Evolutionary conservation across 805 yeast species (phyloP).

Genomic region (Teunomyces stri): DNA sequence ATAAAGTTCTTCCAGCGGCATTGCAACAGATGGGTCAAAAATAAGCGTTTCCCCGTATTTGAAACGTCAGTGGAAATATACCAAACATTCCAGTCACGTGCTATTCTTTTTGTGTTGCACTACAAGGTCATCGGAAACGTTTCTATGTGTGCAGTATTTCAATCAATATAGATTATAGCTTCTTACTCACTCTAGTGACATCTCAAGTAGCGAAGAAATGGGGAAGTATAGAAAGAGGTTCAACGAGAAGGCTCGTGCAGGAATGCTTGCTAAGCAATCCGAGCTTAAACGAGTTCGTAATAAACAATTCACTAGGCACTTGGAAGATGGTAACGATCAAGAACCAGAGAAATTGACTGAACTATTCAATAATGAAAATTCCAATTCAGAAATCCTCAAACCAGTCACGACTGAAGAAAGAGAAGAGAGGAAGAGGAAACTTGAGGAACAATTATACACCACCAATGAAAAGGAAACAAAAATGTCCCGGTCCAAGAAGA

Average conservation of each 20-base stretch:
- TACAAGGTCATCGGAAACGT: slow-evolving; percentile 1
- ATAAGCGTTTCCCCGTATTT: not conserved
- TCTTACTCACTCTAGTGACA: not conserved
- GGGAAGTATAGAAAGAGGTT: slow-evolving; percentile 78
- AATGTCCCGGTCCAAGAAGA: slow-evolving; percentile 65
- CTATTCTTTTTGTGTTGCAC: not conserved
- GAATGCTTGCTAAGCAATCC: slow-evolving; percentile 77
- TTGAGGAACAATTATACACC: slow-evolving; percentile 55
- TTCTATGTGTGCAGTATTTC: not conserved
- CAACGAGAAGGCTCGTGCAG: slow-evolving; percentile 83
- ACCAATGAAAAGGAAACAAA: slow-evolving; percentile 62
- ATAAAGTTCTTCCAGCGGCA: slow-evolving; percentile 19
- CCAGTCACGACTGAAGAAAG: slow-evolving; percentile 68
- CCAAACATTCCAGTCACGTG: not conserved
- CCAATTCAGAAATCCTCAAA: slow-evolving; percentile 59
- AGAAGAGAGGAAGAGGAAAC: slow-evolving; percentile 58
- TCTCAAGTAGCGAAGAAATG: slow-evolving; percentile 40
- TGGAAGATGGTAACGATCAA: slow-evolving; percentile 28
- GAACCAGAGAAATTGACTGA: slow-evolving; percentile 3
- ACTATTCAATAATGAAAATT: slow-evolving; percentile 29
- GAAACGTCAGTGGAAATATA: not conserved
- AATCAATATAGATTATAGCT: not conserved
- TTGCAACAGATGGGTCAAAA: slow-evolving; percentile 4
- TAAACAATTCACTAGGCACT: slow-evolving; percentile 59
- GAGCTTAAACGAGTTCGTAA: slow-evolving; percentile 65